Base-by-base conservation (phyloP, 75 land plant species). In the Sequoiadendron giganteum region DNA sequence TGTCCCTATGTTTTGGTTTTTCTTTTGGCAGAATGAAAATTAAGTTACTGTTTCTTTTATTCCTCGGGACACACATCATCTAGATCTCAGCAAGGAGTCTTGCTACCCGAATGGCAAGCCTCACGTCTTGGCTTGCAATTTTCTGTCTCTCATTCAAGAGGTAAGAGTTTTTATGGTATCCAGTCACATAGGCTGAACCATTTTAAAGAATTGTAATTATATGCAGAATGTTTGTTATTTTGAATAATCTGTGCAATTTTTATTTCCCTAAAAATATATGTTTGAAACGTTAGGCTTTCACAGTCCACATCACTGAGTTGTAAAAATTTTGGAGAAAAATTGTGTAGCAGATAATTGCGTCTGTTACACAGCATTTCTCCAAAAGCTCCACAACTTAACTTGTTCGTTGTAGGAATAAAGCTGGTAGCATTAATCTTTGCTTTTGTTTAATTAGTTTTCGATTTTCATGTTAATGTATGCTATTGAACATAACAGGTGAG, bases 51-150 rank as follows among this genome's bases (percentile, higher is more conserved):
- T 25, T 52, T 30, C 36, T 40, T 19, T 32, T 77, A 78, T 78
- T 56, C 13, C 18, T 85, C 70, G 28, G 70, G 19, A 56, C 84
- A 94, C 93, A 89, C 89, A 92, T 89, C 93, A 89, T 89, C 77
- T 91, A 94, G 93, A 90, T 91, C 93, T 92, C 93, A 91, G 95
- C 95, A 94, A 92, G 95, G 93, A 88, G 90, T 87, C 86, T 91
- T 92, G 94, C 95, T 90, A 90, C 93, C 85, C 85, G 85, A 91
- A 92, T 90, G 90, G 93, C 91, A 90, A 90, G 87, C 89, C 89
- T 81, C 93, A 68, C 85, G 91, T 94, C 94, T 94, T 90, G 93
- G 93, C 95, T 93, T 93, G 95, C 94, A 94, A 91, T 88, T 89
- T 79, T 89, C 87, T 75, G 68, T 88, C 87, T 91, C 90, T 93